These are phyloP conservation scores for Sugiyamaella lignohabitans DNA, from an alignment of 805 yeast species.

Conservation along the genomic window DNA sequence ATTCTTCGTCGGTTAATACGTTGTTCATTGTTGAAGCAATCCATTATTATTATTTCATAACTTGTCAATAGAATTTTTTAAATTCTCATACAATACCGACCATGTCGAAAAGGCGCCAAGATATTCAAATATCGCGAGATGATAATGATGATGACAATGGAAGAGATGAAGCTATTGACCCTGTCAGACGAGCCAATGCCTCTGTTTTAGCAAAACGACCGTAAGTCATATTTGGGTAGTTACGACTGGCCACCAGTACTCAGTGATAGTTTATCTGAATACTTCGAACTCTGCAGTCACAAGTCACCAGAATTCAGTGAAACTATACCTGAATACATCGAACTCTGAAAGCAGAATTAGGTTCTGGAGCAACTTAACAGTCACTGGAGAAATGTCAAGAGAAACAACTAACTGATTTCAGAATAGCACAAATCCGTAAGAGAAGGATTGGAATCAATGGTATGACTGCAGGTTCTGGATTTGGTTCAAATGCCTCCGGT, in stretches of 20 bases:
- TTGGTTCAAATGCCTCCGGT: background rate
- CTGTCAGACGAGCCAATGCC: conserved; percentile 45
- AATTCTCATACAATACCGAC: background rate
- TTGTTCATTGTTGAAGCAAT: too few species aligned
- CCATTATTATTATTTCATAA: too few species aligned
- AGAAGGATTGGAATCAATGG: conserved; percentile 1
- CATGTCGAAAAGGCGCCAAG: conserved; percentile 50
- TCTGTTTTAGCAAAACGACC: conserved; percentile 62
- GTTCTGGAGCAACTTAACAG: too few species aligned
- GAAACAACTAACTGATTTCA: background rate
- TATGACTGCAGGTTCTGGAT: background rate
- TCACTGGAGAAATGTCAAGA: too few species aligned
- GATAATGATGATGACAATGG: conserved; percentile 31
- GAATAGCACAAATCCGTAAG: conserved; percentile 12
- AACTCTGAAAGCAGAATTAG: too few species aligned
- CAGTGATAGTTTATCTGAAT: conserved; percentile 3
- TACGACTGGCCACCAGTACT: background rate
- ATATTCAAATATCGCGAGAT: conserved; percentile 56
- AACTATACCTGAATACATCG: too few species aligned
- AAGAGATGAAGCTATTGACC: conserved; percentile 38
- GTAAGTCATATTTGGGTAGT: conserved; percentile 15
- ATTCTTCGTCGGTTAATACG: too few species aligned
- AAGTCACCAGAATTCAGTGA: too few species aligned
- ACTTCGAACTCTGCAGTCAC: too few species aligned
- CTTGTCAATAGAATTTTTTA: background rate